Percentiles rank a stretch among this genome's conserved stretches.
These are phyloP conservation scores for Colletotrichum coccodes DNA, from an alignment of 2,329 filamentous ascomycete genomes.

Conservation along the genomic window DNA sequence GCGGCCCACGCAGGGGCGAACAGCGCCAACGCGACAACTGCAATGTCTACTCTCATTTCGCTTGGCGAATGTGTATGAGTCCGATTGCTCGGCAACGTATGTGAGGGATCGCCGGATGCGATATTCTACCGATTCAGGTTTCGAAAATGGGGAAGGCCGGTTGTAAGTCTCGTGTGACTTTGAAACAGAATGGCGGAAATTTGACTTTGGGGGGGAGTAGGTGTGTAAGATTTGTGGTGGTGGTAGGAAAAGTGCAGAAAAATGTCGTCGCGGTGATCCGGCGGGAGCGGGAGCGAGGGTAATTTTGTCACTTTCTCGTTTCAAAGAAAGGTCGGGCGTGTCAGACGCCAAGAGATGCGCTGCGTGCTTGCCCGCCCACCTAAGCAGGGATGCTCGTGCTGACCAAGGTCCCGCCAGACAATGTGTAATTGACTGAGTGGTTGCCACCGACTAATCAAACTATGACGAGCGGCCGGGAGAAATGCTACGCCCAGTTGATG, in stretches of 20 bases:
- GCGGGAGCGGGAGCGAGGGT: conserved; percentile 5
- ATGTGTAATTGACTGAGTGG: conserved; percentile 27
- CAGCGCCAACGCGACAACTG: conserved; percentile 42
- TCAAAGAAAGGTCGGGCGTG: conserved; percentile 14
- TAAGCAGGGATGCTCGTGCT: conserved; percentile 25
- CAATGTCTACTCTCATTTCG: conserved; percentile 45
- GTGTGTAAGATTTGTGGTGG: neutral
- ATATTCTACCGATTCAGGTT: neutral
- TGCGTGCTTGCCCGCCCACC: neutral
- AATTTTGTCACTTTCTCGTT: conserved; percentile 29
- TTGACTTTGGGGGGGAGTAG: neutral
- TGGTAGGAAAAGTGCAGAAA: conserved; percentile 9
- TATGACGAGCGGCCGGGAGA: conserved; percentile 3
- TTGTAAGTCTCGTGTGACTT: neutral
- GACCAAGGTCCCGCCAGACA: conserved; percentile 7
- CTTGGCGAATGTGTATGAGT: neutral
- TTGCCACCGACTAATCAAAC: conserved; percentile 8
- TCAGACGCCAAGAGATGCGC: conserved; percentile 22
- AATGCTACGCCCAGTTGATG: neutral
- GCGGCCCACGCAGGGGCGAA: conserved; percentile 34
- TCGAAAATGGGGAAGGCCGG: neutral
- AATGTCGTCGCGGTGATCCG: neutral
- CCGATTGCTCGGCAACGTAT: neutral
- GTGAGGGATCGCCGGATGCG: neutral
- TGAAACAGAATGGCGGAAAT: neutral